phyloP scores from a whole-genome alignment of 176 grass and related monocot species.

The Bothriochloa decipiens region DNA sequence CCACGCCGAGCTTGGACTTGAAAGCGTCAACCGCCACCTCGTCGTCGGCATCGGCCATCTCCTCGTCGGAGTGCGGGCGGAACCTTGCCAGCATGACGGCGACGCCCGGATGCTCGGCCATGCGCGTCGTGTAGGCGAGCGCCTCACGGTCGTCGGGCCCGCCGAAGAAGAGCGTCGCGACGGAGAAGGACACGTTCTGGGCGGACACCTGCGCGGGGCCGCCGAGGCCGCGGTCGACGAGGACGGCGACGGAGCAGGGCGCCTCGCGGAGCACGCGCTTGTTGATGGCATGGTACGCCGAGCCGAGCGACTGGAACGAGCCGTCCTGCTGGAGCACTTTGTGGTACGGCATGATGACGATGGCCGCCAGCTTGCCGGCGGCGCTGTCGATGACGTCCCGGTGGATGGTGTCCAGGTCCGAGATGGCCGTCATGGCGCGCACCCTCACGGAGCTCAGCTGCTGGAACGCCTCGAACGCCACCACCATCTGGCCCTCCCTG shows the following conservation, averaged over 20 bases:
- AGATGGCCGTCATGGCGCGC: conserved; percentile 80
- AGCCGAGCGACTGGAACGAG: conserved; percentile 54
- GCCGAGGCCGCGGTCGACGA: conserved; percentile 85
- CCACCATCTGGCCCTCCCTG: conserved; percentile 52
- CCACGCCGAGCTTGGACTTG: conserved; percentile 8
- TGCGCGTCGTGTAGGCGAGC: conserved; percentile 64
- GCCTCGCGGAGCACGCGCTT: conserved; percentile 66
- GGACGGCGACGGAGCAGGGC: conserved; percentile 73
- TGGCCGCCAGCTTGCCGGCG: conserved; percentile 49
- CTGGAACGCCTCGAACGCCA: conserved; percentile 84
- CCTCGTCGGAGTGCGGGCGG: neutral
- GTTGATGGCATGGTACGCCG: conserved; percentile 64
- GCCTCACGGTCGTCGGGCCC: conserved; percentile 83
- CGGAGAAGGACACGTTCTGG: conserved; percentile 52
- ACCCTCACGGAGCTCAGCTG: conserved; percentile 68
- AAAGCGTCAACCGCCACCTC: conserved; percentile 47
- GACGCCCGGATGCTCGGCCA: conserved; percentile 69
- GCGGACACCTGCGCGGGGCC: conserved; percentile 66
- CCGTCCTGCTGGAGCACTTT: conserved; percentile 62
- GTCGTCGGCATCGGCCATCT: conserved; percentile 5
- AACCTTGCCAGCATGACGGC: conserved; percentile 56
- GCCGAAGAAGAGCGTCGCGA: conserved; percentile 68
- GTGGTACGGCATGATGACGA: conserved; percentile 83
- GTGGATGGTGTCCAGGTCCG: conserved; percentile 72
- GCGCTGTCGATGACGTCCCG: conserved; percentile 71